Percentiles rank a stretch among this genome's conserved stretches.
phyloP scores from a whole-genome alignment of 495 filamentous ascomycete species.

The Neurospora tetrasperma region DNA sequence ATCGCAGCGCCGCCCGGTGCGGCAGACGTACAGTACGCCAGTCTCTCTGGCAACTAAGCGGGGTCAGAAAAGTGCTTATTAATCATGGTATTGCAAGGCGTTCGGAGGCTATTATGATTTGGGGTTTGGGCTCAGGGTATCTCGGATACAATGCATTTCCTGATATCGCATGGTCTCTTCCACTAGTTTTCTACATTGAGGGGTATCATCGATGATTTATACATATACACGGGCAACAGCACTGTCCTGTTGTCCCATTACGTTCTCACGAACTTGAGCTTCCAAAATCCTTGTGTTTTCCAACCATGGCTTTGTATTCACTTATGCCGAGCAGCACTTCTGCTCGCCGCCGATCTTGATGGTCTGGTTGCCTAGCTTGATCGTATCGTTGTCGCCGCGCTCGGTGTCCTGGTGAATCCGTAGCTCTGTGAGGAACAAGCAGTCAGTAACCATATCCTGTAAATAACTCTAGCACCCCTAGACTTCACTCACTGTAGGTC shows the following conservation, averaged over 20 bases:
- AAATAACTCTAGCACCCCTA: background rate
- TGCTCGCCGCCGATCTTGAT: constrained; percentile 33
- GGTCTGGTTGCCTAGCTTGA: constrained; percentile 47
- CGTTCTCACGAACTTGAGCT: background rate
- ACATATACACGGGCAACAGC: constrained; percentile 15
- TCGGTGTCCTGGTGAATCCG: constrained; percentile 86
- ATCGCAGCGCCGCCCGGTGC: constrained; percentile 78
- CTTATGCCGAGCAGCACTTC: constrained; percentile 32
- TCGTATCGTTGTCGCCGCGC: constrained; percentile 80
- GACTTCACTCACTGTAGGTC: constrained; percentile 52
- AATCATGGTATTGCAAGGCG: constrained; percentile 32
- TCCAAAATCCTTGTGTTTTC: background rate
- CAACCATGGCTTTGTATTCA: constrained; percentile 6
- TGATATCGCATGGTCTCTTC: constrained; percentile 11
- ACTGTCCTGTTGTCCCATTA: constrained; percentile 6
- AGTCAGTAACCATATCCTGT: constrained; percentile 1
- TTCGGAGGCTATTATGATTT: constrained; percentile 29
- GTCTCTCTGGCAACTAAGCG: constrained; percentile 64
- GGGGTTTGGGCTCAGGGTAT: constrained; percentile 12
- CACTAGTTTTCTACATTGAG: constrained; percentile 14
- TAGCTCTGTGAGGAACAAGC: constrained; percentile 45
- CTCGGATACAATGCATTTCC: constrained; percentile 5
- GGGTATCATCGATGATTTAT: constrained; percentile 26
- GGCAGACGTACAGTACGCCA: constrained; percentile 73
- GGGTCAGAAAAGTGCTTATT: constrained; percentile 21